Evolutionary conservation across 148 eudicot genomes (phyloP).

Genomic region (Limonium bicolor): DNA sequence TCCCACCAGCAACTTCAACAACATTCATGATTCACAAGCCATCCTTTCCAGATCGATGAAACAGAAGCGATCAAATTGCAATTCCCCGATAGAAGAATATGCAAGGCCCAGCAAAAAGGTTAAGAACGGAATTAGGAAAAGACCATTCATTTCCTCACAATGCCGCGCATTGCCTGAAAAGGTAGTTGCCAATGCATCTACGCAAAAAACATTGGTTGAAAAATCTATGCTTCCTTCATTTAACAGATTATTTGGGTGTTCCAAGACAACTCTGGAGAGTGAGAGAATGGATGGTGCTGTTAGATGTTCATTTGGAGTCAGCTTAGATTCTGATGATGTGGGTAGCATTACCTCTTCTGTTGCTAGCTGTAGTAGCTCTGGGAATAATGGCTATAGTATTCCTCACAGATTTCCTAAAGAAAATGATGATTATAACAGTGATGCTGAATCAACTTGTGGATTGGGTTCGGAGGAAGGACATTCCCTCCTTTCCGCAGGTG

Average conservation of each 20-base stretch:
- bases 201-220: constrained; percentile 23
- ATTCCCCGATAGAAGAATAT: constrained; percentile 19
- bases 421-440: constrained; percentile 37
- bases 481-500: constrained; percentile 17
- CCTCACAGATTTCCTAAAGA: constrained; percentile 16
- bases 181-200: constrained; percentile 39
- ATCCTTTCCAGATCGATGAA: constrained; percentile 21
- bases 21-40: constrained; percentile 17
- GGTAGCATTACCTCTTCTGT: constrained; percentile 45
- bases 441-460: constrained; percentile 54
- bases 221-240: constrained; percentile 17
- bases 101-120: constrained; percentile 17
- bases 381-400: constrained; percentile 16
- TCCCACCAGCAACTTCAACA: constrained; percentile 8
- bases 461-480: constrained; percentile 27
- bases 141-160: constrained; percentile 10
- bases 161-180: constrained; percentile 35
- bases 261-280: constrained; percentile 25
- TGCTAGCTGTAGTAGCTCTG: constrained; percentile 56
- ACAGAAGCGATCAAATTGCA: constrained; percentile 19
- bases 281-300: constrained; percentile 26
- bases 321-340: constrained; percentile 25
- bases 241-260: constrained; percentile 19
- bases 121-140: constrained; percentile 15
- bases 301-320: constrained; percentile 19